A percentile compares a stretch with the other conserved stretches of the same genome.
Conservation (phyloP, 192 early-diverging fungal species). For the Linnemannia schmuckeri region DNA sequence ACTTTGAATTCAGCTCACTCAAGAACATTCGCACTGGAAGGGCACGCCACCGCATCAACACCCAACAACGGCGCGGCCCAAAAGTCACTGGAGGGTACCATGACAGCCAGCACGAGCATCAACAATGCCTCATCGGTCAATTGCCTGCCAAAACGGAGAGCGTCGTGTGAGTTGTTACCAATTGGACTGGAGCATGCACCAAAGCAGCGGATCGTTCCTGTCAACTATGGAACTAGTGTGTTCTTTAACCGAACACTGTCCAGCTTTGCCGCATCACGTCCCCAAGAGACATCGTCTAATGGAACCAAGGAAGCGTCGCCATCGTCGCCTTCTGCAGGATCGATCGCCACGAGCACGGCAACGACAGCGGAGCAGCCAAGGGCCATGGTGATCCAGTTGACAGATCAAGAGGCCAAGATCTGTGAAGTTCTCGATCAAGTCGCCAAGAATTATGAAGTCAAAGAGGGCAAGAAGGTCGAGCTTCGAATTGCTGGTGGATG, state of each 20-base stretch:
- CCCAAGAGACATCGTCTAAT: background rate
- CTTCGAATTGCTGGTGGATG: conserved; percentile 97
- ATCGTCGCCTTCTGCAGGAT: background rate
- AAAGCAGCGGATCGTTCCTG: conserved; percentile 7
- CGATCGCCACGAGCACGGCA: background rate
- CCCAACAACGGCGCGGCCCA: background rate
- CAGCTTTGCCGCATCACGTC: background rate
- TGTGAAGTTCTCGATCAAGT: conserved; percentile 75
- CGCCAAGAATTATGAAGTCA: conserved; percentile 60
- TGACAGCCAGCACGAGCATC: background rate
- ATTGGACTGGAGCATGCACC: background rate
- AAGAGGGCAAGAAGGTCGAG: conserved; percentile 63
- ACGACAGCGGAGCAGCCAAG: background rate
- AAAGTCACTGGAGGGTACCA: background rate
- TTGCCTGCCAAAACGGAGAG: background rate
- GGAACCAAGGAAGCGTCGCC: background rate
- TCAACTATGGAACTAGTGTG: conserved; percentile 8
- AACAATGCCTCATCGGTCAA: background rate
- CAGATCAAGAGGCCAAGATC: conserved; percentile 72
- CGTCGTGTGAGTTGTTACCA: conserved; percentile 3
- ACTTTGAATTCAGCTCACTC: background rate
- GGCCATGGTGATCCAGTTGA: conserved; percentile 54
- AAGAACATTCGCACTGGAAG: background rate
- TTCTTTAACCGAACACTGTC: conserved; percentile 3
- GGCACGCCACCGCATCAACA: background rate